A percentile compares a stretch with the other conserved stretches of the same genome.
phyloP scores from a whole-genome alignment of 2,329 filamentous ascomycete species.

The Aschersonia sp. region DNA sequence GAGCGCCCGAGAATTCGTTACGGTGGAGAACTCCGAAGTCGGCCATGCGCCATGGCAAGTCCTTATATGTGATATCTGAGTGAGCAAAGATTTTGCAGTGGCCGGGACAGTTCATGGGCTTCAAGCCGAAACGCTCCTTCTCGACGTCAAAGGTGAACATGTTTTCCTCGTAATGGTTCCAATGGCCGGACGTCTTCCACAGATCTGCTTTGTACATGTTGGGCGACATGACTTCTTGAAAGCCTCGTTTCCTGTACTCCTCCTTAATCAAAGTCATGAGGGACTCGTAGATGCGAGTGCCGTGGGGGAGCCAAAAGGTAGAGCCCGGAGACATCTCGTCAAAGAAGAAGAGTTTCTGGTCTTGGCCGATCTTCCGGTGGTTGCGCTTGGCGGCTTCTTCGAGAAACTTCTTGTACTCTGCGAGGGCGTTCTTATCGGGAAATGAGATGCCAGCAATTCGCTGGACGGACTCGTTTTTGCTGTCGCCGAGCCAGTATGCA shows the following conservation, averaged over 20 bases:
- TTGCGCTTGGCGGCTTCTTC: slow-evolving; percentile 98
- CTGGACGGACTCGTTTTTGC: slow-evolving; percentile 87
- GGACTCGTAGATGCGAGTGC: slow-evolving; percentile 85
- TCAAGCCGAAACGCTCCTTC: slow-evolving; percentile 60
- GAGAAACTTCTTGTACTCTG: slow-evolving; percentile 86
- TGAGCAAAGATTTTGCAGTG: slow-evolving; percentile 83
- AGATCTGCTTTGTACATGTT: slow-evolving; percentile 88
- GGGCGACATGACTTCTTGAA: slow-evolving; percentile 88
- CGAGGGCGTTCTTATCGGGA: slow-evolving; percentile 89
- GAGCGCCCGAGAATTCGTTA: slow-evolving; percentile 86
- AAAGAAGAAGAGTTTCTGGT: slow-evolving; percentile 98
- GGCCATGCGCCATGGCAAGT: slow-evolving; percentile 82
- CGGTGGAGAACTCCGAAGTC: slow-evolving; percentile 93
- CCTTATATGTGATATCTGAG: slow-evolving; percentile 67
- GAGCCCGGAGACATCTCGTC: slow-evolving; percentile 87
- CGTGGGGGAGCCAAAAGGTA: slow-evolving; percentile 83
- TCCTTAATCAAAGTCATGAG: slow-evolving; percentile 67
- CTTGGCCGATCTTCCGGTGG: slow-evolving; percentile 82
- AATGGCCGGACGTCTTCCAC: slow-evolving; percentile 93
- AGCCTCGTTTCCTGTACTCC: slow-evolving; percentile 87
- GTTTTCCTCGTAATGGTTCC: slow-evolving; percentile 75
- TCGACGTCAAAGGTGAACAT: slow-evolving; percentile 70
- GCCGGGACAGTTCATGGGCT: slow-evolving; percentile 97
- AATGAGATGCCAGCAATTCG: slow-evolving; percentile 93
- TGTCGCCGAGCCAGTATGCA: slow-evolving; percentile 84